phyloP scores from a whole-genome alignment of 805 yeast species.

The Komagataella populi region DNA sequence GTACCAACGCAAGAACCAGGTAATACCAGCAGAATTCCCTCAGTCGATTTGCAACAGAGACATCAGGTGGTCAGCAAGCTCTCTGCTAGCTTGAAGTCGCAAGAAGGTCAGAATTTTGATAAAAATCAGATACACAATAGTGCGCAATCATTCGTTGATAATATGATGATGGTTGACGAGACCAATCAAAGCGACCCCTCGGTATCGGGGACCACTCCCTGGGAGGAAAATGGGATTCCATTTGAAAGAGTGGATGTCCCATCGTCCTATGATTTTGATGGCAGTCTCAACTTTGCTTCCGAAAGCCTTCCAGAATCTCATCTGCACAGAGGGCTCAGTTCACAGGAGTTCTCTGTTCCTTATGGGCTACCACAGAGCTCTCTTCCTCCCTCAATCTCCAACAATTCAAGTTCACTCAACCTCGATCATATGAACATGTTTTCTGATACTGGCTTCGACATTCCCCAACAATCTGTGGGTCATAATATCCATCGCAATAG shows the following conservation, averaged over 20 bases:
- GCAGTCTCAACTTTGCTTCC: neutral
- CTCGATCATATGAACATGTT: neutral
- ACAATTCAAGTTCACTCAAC: neutral
- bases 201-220: neutral
- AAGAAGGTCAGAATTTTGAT: neutral
- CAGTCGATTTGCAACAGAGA: neutral
- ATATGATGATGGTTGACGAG: neutral
- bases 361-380: neutral
- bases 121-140: neutral
- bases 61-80: neutral
- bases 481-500: neutral
- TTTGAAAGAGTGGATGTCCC: neutral
- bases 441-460: neutral
- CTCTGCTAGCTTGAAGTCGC: neutral
- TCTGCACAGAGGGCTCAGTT: neutral
- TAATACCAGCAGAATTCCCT: neutral
- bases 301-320: neutral
- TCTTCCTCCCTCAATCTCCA: neutral
- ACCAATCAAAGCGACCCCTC: neutral
- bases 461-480: neutral
- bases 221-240: neutral
- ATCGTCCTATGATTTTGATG: neutral
- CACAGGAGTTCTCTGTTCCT: neutral
- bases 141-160: neutral
- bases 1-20: slow-evolving; percentile 1